phyloP scores from a whole-genome alignment of 202 grass and related monocot species.

The Dendrocalamus latiflorus region DNA sequence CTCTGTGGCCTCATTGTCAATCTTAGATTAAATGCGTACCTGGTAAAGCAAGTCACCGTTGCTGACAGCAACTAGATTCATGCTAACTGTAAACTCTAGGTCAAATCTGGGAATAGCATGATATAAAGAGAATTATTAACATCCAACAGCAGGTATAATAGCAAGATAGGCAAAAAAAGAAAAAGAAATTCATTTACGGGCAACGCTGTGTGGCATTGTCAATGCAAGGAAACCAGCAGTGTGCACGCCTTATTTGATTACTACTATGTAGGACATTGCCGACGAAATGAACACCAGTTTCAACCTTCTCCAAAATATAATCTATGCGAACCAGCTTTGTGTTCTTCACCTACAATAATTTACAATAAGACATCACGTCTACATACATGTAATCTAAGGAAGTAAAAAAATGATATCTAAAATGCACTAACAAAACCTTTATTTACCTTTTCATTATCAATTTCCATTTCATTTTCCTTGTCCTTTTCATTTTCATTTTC shows the following conservation, averaged over 20 bases:
- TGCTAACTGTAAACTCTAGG: slow-evolving; percentile 85
- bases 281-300: slow-evolving; percentile 85
- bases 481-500: neutral
- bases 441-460: slow-evolving; percentile 39
- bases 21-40: slow-evolving; percentile 43
- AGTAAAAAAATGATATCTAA: neutral
- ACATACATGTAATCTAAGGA: neutral
- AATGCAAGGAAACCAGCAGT: slow-evolving; percentile 96
- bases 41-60: slow-evolving; percentile 91
- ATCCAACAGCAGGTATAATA: slow-evolving; percentile 16
- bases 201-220: slow-evolving; percentile 60
- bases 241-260: slow-evolving; percentile 68
- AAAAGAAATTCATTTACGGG: slow-evolving; percentile 62
- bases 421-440: neutral
- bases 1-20: neutral
- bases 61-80: slow-evolving; percentile 80
- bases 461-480: slow-evolving; percentile 23
- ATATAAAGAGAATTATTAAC: slow-evolving; percentile 19
- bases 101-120: slow-evolving; percentile 70
- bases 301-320: slow-evolving; percentile 78
- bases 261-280: slow-evolving; percentile 61
- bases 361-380: slow-evolving; percentile 12
- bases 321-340: slow-evolving; percentile 76
- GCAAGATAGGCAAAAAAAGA: neutral
- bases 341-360: slow-evolving; percentile 60